phyloP scores from a whole-genome alignment of 805 yeast species.

The Wickerhamiella azyma region DNA sequence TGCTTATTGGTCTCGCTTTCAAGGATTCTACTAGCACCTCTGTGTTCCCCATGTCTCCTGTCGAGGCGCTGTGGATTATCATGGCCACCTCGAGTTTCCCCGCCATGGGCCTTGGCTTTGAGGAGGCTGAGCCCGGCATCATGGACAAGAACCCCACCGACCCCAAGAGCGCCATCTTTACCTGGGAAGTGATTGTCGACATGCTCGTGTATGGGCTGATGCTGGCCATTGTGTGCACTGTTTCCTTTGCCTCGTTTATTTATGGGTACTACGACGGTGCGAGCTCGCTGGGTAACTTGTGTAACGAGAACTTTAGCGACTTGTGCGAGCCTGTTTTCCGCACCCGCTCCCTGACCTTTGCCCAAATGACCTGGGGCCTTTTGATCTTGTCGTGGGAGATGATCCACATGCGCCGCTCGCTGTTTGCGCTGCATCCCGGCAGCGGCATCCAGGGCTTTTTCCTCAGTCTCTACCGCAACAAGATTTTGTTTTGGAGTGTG shows the following conservation, averaged over 20 bases:
- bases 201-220: constrained; percentile 60
- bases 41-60: constrained; percentile 72
- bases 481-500: constrained; percentile 72
- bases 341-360: constrained; percentile 67
- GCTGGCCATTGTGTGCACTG: constrained; percentile 60
- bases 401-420: constrained; percentile 53
- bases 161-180: constrained; percentile 41
- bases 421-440: constrained; percentile 58
- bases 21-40: constrained; percentile 48
- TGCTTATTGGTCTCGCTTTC: constrained; percentile 62
- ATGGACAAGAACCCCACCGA: constrained; percentile 54
- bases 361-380: constrained; percentile 78
- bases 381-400: constrained; percentile 76
- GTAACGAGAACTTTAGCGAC: constrained; percentile 39
- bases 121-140: constrained; percentile 47
- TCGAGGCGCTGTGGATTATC: constrained; percentile 67
- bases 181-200: constrained; percentile 53
- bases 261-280: constrained; percentile 54
- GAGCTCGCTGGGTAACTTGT: constrained; percentile 37
- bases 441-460: constrained; percentile 45
- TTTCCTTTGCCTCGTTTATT: constrained; percentile 49
- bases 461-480: constrained; percentile 56
- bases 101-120: constrained; percentile 69
- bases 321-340: constrained; percentile 51
- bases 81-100: constrained; percentile 72